Evolutionary conservation across 306 rosid genomes (phyloP).

Genomic region (Quercus variabilis): DNA sequence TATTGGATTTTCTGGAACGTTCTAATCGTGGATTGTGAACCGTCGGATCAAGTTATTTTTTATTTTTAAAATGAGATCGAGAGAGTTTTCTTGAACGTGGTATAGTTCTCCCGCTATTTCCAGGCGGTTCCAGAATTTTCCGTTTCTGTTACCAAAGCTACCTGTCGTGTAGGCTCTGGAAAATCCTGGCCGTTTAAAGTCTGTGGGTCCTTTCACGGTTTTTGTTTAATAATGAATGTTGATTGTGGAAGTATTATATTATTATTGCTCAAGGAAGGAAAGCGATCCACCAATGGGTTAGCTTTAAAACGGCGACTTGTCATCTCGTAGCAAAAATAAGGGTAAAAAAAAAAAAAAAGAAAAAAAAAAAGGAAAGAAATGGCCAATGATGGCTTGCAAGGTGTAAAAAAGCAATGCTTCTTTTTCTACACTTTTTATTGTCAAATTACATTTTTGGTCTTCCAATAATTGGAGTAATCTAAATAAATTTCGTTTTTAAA

Average conservation of each 20-base stretch:
- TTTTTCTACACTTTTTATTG: too few species aligned
- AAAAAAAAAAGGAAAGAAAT: too few species aligned
- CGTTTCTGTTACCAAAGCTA: not conserved
- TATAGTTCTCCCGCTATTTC: conserved; percentile 1
- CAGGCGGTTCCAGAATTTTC: conserved; percentile 53
- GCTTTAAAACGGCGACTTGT: too few species aligned
- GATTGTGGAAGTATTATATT: not conserved
- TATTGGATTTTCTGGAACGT: conserved; percentile 33
- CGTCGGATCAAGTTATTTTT: conserved; percentile 30
- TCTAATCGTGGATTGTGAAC: conserved; percentile 19
- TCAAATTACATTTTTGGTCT: too few species aligned
- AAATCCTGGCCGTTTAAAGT: conserved; percentile 10
- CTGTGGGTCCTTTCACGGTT: not conserved
- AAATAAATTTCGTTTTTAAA: too few species aligned
- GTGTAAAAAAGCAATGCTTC: too few species aligned
- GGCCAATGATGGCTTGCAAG: too few species aligned
- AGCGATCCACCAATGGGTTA: not conserved
- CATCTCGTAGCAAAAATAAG: too few species aligned
- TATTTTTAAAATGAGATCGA: not conserved
- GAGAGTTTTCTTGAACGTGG: not conserved
- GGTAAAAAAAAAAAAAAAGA: too few species aligned
- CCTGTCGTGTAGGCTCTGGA: not conserved
- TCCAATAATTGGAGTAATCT: too few species aligned
- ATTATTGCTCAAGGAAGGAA: too few species aligned
- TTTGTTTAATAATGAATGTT: conserved; percentile 6